Evolutionary conservation across 345 rosid species (phyloP).

Genomic region (Eutrema yunnanense): DNA sequence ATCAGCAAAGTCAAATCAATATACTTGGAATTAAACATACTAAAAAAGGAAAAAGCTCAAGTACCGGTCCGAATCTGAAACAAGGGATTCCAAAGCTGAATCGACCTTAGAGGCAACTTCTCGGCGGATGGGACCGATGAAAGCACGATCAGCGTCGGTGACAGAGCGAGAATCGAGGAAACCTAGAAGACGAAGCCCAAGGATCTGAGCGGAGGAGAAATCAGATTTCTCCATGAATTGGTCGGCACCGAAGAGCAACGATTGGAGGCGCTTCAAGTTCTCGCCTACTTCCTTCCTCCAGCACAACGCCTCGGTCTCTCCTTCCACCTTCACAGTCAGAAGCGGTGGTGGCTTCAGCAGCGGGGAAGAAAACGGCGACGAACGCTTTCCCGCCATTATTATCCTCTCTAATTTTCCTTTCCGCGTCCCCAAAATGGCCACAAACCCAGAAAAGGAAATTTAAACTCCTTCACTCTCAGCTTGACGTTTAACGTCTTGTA

Average conservation of each 20-base stretch:
- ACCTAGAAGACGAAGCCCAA: conserved; percentile 82
- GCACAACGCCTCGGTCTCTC: conserved; percentile 23
- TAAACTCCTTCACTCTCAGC: conserved; percentile 4
- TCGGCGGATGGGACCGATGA: conserved; percentile 61
- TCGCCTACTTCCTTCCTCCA: conserved; percentile 79
- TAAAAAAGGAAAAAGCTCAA: not conserved
- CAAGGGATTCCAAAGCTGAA: conserved; percentile 52
- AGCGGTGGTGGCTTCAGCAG: conserved; percentile 24
- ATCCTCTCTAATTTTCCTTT: not conserved
- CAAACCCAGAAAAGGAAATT: not conserved
- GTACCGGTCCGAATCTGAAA: conserved; percentile 75
- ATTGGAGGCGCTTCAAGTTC: conserved; percentile 81
- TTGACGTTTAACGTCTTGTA: not conserved
- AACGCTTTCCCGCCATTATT: conserved; percentile 51
- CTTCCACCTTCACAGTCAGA: conserved; percentile 23
- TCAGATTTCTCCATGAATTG: conserved; percentile 60
- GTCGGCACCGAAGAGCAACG: conserved; percentile 77
- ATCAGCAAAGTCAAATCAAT: not conserved
- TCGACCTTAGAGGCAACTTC: conserved; percentile 62
- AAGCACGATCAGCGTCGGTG: conserved; percentile 47
- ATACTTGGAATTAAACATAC: not conserved
- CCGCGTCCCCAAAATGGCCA: conserved; percentile 10
- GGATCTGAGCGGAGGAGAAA: conserved; percentile 60
- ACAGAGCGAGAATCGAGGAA: conserved; percentile 74
- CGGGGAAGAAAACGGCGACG: conserved; percentile 32